Base-by-base conservation (phyloP, 2,329 filamentous ascomycete genomes). In the Hypoxylon sp. region DNA sequence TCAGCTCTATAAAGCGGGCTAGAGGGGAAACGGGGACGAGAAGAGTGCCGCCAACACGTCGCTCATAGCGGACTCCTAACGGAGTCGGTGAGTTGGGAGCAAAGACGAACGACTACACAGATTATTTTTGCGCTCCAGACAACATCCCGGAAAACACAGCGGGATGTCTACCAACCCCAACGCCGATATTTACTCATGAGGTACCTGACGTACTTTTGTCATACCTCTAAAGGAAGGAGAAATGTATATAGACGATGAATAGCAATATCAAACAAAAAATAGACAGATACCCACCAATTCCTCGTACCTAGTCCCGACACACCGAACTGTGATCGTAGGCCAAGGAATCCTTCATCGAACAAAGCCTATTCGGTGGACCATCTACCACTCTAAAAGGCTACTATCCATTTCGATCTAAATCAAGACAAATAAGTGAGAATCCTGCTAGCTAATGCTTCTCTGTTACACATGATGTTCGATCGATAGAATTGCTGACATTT, bases 181-280 rank as follows among this genome's bases (percentile, higher is more conserved):
- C 38, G 17, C 38, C 17, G 38, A 11, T 19, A 43, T 43, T 19
- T 43, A 43, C 38, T 43, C 38, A 21, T 43, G 11, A 21, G 38
- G 11, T 43, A 43, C 38, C 17, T 21, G 38, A 43, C 38, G 38
- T 11, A 43, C 17, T 43, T 43, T 21, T 43, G 38, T 43, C 38
- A 21, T 11, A 17, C 21, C 28, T 6, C 28, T 30, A 30, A 43
- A 21, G 11, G 14, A 21, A 21, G 34, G 34, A 21, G 17, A 21
- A 9, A 43, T 11, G 10, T 43, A 10, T 43, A 19, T 17, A 19
- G 38, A 43, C n/a, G 2, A 43, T 43, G 38, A 43, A 43, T 41
- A 43, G 38, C 38, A 43, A 43, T 43, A 43, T 21, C 9, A 19
- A 43, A 17, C 38, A 43, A 43, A 43, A 43, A 43, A 21, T 43